phyloP scores from a whole-genome alignment of 768 basidiomycete species.

The Kwoniella sp. region DNA sequence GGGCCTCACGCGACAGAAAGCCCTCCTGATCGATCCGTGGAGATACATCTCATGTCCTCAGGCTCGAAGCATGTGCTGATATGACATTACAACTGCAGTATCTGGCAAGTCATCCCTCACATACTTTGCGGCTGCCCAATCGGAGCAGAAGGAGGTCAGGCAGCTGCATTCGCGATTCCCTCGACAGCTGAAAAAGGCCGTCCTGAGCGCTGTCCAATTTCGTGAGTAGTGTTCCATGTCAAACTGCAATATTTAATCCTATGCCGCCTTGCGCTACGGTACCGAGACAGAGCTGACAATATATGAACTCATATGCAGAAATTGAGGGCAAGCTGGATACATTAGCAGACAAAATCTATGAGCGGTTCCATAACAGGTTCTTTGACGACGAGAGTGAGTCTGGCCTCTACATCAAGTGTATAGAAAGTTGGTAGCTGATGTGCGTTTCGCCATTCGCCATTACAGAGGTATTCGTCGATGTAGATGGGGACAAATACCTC shows the following conservation, averaged over 20 bases:
- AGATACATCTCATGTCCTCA: neutral
- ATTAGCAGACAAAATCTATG: slow-evolving; percentile 90
- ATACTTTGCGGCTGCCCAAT: slow-evolving; percentile 91
- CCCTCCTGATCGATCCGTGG: neutral
- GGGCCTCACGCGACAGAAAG: neutral
- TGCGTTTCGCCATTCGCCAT: neutral
- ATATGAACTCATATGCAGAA: slow-evolving; percentile 62
- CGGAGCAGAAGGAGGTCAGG: slow-evolving; percentile 84
- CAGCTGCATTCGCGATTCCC: slow-evolving; percentile 90
- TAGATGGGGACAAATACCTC: slow-evolving; percentile 83
- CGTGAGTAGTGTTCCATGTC: slow-evolving; percentile 74
- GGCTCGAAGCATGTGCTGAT: neutral
- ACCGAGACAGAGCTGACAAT: neutral
- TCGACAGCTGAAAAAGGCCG: slow-evolving; percentile 84
- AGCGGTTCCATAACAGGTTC: slow-evolving; percentile 95
- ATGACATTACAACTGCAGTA: slow-evolving; percentile 57
- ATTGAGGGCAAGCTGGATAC: slow-evolving; percentile 95
- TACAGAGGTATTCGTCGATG: slow-evolving; percentile 80
- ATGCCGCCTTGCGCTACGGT: neutral
- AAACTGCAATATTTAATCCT: neutral
- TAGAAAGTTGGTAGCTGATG: neutral
- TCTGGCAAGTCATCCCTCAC: slow-evolving; percentile 90
- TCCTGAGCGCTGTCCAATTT: slow-evolving; percentile 93
- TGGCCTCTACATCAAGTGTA: neutral
- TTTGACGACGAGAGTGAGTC: slow-evolving; percentile 84